Evolutionary conservation across 768 basidiomycete species (phyloP).

Genomic region (Amanita pseudoporphyria): DNA sequence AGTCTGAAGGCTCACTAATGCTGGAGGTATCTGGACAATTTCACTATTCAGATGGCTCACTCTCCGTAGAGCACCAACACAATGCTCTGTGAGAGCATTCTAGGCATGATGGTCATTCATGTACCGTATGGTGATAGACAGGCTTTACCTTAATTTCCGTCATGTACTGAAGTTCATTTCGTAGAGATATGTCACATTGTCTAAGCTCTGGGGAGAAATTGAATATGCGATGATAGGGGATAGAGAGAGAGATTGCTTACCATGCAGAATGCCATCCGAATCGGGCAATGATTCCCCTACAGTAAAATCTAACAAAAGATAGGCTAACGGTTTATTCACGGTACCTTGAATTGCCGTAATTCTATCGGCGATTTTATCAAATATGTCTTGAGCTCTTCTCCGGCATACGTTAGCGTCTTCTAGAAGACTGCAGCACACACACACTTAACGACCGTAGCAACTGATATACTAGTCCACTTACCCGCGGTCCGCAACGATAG

Average conservation of each 20-base stretch:
- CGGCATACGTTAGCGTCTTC: constrained; percentile 50
- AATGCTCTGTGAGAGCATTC: constrained; percentile 67
- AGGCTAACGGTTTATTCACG: neutral
- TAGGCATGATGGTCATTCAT: constrained; percentile 24
- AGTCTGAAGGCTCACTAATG: constrained; percentile 54
- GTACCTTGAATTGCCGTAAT: constrained; percentile 5
- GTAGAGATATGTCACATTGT: constrained; percentile 49
- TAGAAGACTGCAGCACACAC: constrained; percentile 30
- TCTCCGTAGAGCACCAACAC: constrained; percentile 55
- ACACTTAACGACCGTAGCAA: neutral
- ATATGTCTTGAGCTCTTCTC: constrained; percentile 48
- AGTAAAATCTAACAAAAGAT: neutral
- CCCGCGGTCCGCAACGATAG: constrained; percentile 36
- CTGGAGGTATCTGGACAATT: constrained; percentile 62
- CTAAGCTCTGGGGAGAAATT: constrained; percentile 41
- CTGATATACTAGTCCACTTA: constrained; percentile 17
- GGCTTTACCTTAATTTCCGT: constrained; percentile 41
- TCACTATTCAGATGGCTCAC: constrained; percentile 78
- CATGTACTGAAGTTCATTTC: constrained; percentile 50
- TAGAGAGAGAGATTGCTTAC: constrained; percentile 19
- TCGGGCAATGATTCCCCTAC: constrained; percentile 35
- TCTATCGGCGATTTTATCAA: constrained; percentile 28
- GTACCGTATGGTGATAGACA: constrained; percentile 6
- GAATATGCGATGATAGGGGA: neutral
- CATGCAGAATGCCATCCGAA: constrained; percentile 42